Evolutionary conservation across 768 basidiomycete genomes (phyloP).

Genomic region (Kwoniella europaea): DNA sequence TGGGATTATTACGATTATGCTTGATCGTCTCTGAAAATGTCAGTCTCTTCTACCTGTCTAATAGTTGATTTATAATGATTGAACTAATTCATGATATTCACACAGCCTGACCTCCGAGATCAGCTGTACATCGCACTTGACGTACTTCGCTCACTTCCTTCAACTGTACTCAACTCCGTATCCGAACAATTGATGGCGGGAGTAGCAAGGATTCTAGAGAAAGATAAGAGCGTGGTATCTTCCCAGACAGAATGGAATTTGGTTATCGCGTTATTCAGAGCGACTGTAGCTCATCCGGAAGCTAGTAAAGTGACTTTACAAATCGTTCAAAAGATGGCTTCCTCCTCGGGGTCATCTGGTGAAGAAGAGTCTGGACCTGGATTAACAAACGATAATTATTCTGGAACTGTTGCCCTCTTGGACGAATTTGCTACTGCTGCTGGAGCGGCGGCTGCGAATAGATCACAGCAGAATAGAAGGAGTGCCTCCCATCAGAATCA

Average conservation of each 20-base stretch:
- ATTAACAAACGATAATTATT: slow-evolving; percentile 78
- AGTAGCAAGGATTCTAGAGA: slow-evolving; percentile 75
- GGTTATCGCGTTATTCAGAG: slow-evolving; percentile 82
- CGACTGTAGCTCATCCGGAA: slow-evolving; percentile 82
- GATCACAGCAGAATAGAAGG: slow-evolving; percentile 67
- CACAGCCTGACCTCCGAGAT: slow-evolving; percentile 78
- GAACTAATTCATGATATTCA: background rate
- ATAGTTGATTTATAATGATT: background rate
- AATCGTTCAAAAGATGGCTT: slow-evolving; percentile 70
- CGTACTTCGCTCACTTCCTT: slow-evolving; percentile 78
- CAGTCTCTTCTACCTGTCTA: slow-evolving; percentile 33
- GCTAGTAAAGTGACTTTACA: slow-evolving; percentile 84
- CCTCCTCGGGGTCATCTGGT: slow-evolving; percentile 62
- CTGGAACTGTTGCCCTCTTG: slow-evolving; percentile 75
- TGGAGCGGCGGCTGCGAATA: slow-evolving; percentile 64
- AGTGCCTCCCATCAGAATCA: slow-evolving; percentile 26
- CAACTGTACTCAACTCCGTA: slow-evolving; percentile 75
- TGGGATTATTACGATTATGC: slow-evolving; percentile 83
- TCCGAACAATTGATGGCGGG: slow-evolving; percentile 90
- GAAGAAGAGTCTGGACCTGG: slow-evolving; percentile 60
- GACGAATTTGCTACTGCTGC: slow-evolving; percentile 85
- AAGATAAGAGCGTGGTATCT: slow-evolving; percentile 75
- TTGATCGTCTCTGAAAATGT: slow-evolving; percentile 80
- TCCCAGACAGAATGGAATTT: slow-evolving; percentile 97
- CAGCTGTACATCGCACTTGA: slow-evolving; percentile 95